phyloP scores from a whole-genome alignment of 208 protist species.

The Angomonas desouzai region DNA sequence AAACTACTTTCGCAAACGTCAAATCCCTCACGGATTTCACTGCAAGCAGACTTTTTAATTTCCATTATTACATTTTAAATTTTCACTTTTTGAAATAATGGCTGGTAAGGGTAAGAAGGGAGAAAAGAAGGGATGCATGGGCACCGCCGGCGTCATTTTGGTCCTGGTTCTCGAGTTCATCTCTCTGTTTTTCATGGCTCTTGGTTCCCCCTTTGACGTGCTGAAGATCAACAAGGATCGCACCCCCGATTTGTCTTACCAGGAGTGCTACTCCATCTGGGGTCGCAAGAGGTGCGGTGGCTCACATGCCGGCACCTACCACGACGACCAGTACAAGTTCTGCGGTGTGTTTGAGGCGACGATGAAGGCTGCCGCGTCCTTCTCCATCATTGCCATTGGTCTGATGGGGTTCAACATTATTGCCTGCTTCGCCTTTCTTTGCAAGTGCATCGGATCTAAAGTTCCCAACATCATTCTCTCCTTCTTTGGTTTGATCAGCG shows the following conservation, averaged over 20 bases:
- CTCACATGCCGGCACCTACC: conserved; percentile 18
- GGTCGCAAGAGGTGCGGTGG: conserved; percentile 24
- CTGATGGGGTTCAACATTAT: conserved; percentile 9
- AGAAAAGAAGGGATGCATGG: conserved; percentile 21
- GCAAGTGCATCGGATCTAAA: conserved; percentile 27
- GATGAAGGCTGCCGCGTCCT: conserved; percentile 29
- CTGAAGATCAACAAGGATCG: conserved; percentile 20
- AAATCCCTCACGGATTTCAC: background rate
- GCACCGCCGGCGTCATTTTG: conserved; percentile 11
- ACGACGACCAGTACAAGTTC: conserved; percentile 22
- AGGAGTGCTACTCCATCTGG: conserved; percentile 31
- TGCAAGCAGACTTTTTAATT: conserved; percentile 5
- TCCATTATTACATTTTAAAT: conserved; percentile 2
- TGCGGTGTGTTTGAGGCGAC: conserved; percentile 33
- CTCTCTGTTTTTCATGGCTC: conserved; percentile 27
- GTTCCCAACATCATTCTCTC: conserved; percentile 21
- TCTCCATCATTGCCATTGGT: conserved; percentile 29
- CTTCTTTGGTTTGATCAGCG: conserved; percentile 23
- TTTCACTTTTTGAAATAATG: conserved; percentile 6
- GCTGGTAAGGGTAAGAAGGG: conserved; percentile 11
- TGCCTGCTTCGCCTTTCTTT: conserved; percentile 10
- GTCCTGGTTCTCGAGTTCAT: conserved; percentile 25
- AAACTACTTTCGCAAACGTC: background rate
- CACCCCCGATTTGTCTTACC: background rate
- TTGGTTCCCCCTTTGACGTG: conserved; percentile 29